phyloP scores from a whole-genome alignment of 805 yeast species.

The Tetrapisispora phaffii region DNA sequence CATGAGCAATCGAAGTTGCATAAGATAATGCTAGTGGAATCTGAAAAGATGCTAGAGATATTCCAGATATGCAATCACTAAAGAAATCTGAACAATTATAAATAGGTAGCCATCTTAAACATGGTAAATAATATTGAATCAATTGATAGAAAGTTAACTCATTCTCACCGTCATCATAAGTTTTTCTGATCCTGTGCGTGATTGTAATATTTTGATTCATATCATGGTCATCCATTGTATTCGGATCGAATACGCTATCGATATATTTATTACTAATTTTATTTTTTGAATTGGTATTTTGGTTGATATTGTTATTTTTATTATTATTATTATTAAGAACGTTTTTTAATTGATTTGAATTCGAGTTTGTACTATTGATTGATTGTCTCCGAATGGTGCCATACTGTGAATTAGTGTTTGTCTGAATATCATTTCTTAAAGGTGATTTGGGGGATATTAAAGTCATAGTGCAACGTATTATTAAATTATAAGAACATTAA shows the following conservation, averaged over 20 bases:
- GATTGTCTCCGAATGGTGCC: background rate
- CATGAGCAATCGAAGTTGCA: constrained; percentile 75
- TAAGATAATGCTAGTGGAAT: constrained; percentile 68
- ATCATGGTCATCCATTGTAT: background rate
- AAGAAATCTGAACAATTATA: constrained; percentile 35
- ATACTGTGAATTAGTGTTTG: background rate
- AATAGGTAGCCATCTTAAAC: constrained; percentile 53
- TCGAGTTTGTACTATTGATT: background rate
- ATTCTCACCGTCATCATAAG: background rate
- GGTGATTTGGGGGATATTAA: background rate
- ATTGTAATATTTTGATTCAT: background rate
- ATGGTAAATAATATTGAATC: constrained; percentile 58
- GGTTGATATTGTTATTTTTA: background rate
- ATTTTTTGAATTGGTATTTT: too few species aligned
- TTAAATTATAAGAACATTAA: background rate
- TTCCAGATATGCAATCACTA: constrained; percentile 72
- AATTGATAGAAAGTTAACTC: constrained; percentile 1
- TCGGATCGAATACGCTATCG: background rate
- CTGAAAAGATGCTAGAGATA: constrained; percentile 83
- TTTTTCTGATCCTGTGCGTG: background rate
- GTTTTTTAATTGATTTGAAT: background rate
- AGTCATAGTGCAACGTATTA: background rate
- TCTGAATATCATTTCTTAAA: background rate
- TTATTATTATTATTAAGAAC: background rate
- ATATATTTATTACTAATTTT: too few species aligned